Evolutionary conservation across 371 early-diverging fungal species (phyloP).

Genomic region (Mortierella sp.): DNA sequence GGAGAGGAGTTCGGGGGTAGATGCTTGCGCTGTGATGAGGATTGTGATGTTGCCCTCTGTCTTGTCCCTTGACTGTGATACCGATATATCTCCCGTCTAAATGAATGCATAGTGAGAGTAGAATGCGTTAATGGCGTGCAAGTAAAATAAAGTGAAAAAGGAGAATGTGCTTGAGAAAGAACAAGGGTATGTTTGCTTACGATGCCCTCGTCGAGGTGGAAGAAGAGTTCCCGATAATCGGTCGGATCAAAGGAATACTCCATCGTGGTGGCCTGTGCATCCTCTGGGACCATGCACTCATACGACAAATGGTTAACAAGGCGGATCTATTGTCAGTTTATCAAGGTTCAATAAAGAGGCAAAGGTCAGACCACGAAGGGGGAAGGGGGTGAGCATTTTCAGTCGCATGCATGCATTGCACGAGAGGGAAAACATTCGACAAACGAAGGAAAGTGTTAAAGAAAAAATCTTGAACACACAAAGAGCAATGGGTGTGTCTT

Average conservation of each 20-base stretch:
- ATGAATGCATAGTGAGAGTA: no score
- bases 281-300: neutral
- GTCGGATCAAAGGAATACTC: neutral
- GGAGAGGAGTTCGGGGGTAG: neutral
- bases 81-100: neutral
- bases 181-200: neutral
- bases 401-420: no score
- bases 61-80: slow-evolving; percentile 1
- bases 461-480: no score
- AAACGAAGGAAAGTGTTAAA: neutral
- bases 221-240: neutral
- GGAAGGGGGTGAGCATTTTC: no score
- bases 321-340: neutral
- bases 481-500: neutral
- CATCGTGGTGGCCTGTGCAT: neutral
- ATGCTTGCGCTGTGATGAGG: neutral
- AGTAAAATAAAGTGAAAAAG: neutral
- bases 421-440: neutral
- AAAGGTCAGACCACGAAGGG: neutral
- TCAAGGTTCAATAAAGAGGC: neutral
- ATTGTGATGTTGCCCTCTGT: neutral
- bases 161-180: neutral
- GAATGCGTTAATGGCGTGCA: neutral
- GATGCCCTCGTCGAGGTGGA: slow-evolving; percentile 10
- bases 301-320: neutral